A percentile compares a stretch with the other conserved stretches of the same genome.
phyloP scores from a whole-genome alignment of 208 protist genomes.

The Trypanosoma rangeli region DNA sequence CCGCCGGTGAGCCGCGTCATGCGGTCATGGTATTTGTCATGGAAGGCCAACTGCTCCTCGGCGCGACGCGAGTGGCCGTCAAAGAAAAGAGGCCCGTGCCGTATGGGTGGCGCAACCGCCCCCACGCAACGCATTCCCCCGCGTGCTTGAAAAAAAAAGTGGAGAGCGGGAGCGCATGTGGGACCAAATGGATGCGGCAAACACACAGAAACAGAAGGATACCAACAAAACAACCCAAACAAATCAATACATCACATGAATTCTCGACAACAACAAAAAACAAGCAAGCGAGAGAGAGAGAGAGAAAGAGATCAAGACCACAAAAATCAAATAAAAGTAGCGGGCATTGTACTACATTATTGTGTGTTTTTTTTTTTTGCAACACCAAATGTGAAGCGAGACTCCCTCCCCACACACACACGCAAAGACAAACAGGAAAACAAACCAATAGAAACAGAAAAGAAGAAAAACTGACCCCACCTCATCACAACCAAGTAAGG shows the following conservation, averaged over 20 bases:
- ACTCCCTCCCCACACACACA: slow-evolving; percentile 7
- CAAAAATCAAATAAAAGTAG: neutral
- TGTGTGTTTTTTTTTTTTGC: neutral
- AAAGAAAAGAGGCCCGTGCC: slow-evolving; percentile 11
- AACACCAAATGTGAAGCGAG: neutral
- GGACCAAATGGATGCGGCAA: slow-evolving; percentile 3
- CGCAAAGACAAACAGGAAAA: slow-evolving; percentile 10
- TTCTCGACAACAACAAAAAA: neutral
- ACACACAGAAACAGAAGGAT: slow-evolving; percentile 6
- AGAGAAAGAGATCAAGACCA: neutral
- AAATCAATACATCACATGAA: neutral
- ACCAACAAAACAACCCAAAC: slow-evolving; percentile 18
- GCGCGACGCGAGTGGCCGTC: slow-evolving; percentile 20
- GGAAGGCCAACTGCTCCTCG: slow-evolving; percentile 39
- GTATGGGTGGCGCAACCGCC: slow-evolving; percentile 13
- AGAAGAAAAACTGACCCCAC: too few relatives aligned
- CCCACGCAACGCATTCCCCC: neutral
- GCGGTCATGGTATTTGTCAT: slow-evolving; percentile 47
- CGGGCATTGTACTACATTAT: neutral
- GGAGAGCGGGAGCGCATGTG: neutral
- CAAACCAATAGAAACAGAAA: too few relatives aligned
- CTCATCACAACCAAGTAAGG: neutral
- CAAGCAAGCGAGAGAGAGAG: neutral
- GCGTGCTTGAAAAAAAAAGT: neutral
- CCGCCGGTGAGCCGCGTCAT: slow-evolving; percentile 33